Base-by-base conservation (phyloP, 805 yeast genomes). In the Kodamaea kaohsiungensis region DNA sequence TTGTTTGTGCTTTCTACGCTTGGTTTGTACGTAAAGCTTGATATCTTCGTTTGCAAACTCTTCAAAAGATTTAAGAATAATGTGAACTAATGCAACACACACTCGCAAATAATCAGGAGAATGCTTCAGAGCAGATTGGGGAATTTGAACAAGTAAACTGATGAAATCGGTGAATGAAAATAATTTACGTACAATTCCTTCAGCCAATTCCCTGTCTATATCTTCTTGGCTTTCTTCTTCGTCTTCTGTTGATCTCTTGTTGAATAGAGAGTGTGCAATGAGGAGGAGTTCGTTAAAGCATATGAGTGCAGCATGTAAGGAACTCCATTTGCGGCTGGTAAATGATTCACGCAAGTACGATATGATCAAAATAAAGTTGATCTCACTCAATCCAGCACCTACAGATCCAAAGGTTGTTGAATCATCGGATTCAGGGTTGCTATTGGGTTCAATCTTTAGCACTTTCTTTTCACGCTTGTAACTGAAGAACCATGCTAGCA, bases 401-500 rank as follows among this genome's bases (percentile, higher is more conserved):
- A 84, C 73, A 2, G 81, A 72, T 0, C 78, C 80, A 60, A 70
- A 75, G 40, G 49, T 40, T n/a, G 25, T 12, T 3, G 33, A 39
- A 12, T 49, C 52, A 17, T 49, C 52, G 16, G 16, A 8, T 1
- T 53, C 53, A 16, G 49, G 52, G 30, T 43, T 33, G 10, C 54
- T 54, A 16, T 45, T 46, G 37, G 53, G 46, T 15, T 16, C 40
- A 6, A 18, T 53, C 65, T 37, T 16, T 10, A 15, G 18, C 30
- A 48, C 40, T 27, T 52, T 60, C 46, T 60, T 58, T 49, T 67
- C 69, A 17, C 87, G 72, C 60, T 88, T 90, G 55, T 83, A 90
- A 35, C 79, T 79, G 48, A 91, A 72, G 60, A 91, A 86, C 97
- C 98, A 93, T 1, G 89, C 77, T 5, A 81, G 71, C 5, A 89